Conservation (phyloP, 495 filamentous ascomycete genomes). For the Trichoderma virens region DNA sequence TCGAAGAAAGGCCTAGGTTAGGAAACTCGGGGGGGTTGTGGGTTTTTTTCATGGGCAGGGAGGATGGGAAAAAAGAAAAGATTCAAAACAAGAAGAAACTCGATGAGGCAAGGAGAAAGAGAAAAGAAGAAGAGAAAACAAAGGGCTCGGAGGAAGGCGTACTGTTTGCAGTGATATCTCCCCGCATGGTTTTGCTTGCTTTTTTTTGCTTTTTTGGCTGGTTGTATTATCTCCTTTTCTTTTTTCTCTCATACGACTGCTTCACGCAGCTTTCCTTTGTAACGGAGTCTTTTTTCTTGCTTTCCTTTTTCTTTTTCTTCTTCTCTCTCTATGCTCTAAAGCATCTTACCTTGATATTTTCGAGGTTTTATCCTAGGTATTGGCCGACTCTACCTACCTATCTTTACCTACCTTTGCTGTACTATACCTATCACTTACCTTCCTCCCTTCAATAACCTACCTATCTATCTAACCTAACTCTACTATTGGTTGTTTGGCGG, state of each 20-base stretch:
- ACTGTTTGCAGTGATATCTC: not conserved
- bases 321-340: no score
- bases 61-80: not conserved
- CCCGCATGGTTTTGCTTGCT: not conserved
- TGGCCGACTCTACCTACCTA: no score
- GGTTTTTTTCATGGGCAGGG: no score
- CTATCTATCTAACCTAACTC: no score
- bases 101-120: not conserved
- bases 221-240: no score
- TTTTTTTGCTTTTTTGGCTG: not conserved
- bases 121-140: not conserved
- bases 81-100: not conserved
- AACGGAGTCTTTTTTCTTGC: not conserved
- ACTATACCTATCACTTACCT: no score
- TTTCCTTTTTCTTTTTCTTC: not conserved
- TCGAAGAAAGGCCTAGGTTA: not conserved
- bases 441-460: no score
- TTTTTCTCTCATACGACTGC: not conserved
- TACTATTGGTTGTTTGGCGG: no score
- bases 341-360: no score
- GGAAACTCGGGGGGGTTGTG: no score
- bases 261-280: not conserved
- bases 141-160: not conserved
- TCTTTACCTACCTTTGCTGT: no score
- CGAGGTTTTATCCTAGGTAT: no score